Evolutionary conservation across 228 moss, liverwort and hornwort species (phyloP).

Genomic region (Sphagnum magellanicum): DNA sequence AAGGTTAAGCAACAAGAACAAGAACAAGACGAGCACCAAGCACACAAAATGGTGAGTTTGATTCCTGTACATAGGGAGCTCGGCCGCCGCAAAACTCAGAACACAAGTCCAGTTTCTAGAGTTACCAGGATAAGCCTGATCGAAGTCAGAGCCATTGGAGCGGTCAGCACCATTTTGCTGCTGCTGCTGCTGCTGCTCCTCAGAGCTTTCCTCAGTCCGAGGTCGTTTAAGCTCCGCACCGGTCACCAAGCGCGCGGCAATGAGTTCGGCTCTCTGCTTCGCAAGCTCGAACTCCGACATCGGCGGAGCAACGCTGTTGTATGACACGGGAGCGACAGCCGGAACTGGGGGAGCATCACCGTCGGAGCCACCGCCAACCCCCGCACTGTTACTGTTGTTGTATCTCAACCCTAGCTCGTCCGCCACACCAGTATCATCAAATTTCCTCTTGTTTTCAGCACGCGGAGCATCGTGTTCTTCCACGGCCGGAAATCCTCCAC

Average conservation of each 20-base stretch:
- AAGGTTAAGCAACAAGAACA: background rate
- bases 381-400: slow-evolving; percentile 2
- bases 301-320: slow-evolving; percentile 85
- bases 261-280: slow-evolving; percentile 89
- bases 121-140: slow-evolving; percentile 61
- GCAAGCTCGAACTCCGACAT: slow-evolving; percentile 91
- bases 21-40: background rate
- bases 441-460: slow-evolving; percentile 93
- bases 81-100: background rate
- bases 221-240: slow-evolving; percentile 83
- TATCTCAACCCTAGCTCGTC: slow-evolving; percentile 24
- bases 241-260: slow-evolving; percentile 78
- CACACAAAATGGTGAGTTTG: background rate
- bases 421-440: slow-evolving; percentile 46
- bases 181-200: slow-evolving; percentile 24
- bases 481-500: slow-evolving; percentile 48
- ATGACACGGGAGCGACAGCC: slow-evolving; percentile 33
- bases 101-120: background rate
- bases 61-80: background rate
- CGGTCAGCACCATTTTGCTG: slow-evolving; percentile 30
- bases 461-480: slow-evolving; percentile 84
- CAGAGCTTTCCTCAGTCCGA: slow-evolving; percentile 70
- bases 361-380: slow-evolving; percentile 13
- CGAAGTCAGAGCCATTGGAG: slow-evolving; percentile 57
- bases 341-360: slow-evolving; percentile 13